Evolutionary conservation across 1,284 basidiomycete species (phyloP).

Genomic region (Rhodotorula sp.): DNA sequence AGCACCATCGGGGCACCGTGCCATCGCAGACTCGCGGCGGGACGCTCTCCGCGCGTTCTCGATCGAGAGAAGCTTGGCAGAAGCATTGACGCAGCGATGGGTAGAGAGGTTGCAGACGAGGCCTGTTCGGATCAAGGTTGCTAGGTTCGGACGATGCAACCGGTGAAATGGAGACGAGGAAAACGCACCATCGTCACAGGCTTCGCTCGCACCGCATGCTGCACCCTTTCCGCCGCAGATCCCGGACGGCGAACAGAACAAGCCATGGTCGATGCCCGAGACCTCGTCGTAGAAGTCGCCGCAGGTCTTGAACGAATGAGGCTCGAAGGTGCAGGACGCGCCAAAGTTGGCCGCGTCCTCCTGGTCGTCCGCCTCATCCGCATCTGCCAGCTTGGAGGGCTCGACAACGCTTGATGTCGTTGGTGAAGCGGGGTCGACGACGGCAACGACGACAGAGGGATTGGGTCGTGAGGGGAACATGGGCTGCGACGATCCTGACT

Average conservation of each 20-base stretch:
- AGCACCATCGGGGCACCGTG: conserved; percentile 15
- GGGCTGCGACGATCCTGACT: not conserved
- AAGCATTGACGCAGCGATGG: conserved; percentile 18
- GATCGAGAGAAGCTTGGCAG: conserved; percentile 8
- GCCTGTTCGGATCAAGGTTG: not conserved
- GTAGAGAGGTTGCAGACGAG: conserved; percentile 23
- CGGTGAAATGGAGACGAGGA: not conserved
- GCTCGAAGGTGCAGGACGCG: conserved; percentile 3
- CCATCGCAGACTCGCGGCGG: conserved; percentile 17
- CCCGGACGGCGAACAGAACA: conserved; percentile 30
- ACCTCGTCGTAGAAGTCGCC: conserved; percentile 25
- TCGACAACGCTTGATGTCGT: conserved; percentile 9
- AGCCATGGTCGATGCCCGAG: conserved; percentile 26
- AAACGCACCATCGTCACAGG: conserved; percentile 21
- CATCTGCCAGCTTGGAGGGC: not conserved
- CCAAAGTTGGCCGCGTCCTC: conserved; percentile 22
- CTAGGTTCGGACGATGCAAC: not conserved
- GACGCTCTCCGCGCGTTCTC: conserved; percentile 4
- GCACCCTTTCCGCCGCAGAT: conserved; percentile 27
- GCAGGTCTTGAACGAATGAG: conserved; percentile 13
- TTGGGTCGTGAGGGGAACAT: not conserved
- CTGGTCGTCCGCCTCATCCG: not conserved
- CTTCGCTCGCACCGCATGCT: conserved; percentile 22
- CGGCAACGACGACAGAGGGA: conserved; percentile 20
- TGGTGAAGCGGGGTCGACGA: conserved; percentile 27